A percentile compares a stretch with the other conserved stretches of the same genome.
These are phyloP conservation scores for Domatiomyces catenatus DNA, from an alignment of 2,329 filamentous ascomycete genomes.

Conservation along the genomic window DNA sequence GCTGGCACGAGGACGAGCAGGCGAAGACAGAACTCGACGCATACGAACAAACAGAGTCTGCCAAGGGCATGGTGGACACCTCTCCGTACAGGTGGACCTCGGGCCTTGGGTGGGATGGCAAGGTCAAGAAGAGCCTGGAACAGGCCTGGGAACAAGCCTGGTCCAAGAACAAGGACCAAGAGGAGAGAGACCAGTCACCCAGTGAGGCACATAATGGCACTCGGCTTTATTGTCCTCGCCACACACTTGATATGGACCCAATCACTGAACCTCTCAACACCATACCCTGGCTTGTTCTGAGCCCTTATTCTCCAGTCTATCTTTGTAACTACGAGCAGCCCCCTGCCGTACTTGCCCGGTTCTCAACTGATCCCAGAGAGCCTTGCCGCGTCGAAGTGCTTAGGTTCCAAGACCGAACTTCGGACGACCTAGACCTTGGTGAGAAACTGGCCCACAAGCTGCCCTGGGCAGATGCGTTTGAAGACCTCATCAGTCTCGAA, in stretches of 20 bases:
- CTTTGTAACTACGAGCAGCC: constrained; percentile 11
- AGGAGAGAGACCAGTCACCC: neutral
- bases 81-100: constrained; percentile 7
- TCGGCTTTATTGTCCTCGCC: neutral
- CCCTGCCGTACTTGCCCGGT: neutral
- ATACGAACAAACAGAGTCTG: constrained; percentile 4
- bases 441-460: constrained; percentile 23
- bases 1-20: constrained; percentile 7
- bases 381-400: neutral
- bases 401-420: constrained; percentile 15
- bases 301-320: constrained; percentile 39
- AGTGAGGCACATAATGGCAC: neutral
- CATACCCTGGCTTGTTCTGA: constrained; percentile 29
- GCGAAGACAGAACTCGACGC: constrained; percentile 11
- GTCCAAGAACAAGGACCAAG: neutral
- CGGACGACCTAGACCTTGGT: constrained; percentile 18
- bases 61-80: constrained; percentile 1
- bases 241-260: constrained; percentile 14
- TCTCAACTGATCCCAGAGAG: neutral
- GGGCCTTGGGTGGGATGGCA: constrained; percentile 10
- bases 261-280: constrained; percentile 23
- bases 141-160: neutral
- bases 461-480: constrained; percentile 43
- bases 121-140: constrained; percentile 2
- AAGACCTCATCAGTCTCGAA: constrained; percentile 40